phyloP scores from a whole-genome alignment of 2,329 filamentous ascomycete species.

The Colletotrichum nymphaeae region DNA sequence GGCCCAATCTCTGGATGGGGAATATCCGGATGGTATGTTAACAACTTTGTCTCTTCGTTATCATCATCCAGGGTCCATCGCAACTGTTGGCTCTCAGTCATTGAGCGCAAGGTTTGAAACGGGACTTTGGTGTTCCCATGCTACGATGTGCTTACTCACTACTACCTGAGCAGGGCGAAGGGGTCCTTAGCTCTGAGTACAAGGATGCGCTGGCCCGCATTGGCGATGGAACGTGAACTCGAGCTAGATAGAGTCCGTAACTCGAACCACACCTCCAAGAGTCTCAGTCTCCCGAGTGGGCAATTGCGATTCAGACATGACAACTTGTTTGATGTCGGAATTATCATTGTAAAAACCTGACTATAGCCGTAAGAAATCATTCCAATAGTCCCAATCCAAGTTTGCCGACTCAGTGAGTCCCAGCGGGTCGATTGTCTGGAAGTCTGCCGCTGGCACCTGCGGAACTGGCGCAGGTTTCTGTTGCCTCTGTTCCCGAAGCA shows the following conservation, averaged over 20 bases:
- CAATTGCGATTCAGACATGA: too few species aligned
- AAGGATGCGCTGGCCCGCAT: not conserved
- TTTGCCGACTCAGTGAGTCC: conserved; percentile 1
- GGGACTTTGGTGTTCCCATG: not conserved
- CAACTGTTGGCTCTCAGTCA: not conserved
- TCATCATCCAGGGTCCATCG: too few species aligned
- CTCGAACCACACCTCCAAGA: too few species aligned
- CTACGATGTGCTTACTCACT: not conserved
- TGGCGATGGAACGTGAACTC: not conserved
- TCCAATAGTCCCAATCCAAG: conserved; percentile 31
- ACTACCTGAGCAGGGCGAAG: not conserved
- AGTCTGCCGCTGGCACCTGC: not conserved
- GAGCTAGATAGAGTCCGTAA: not conserved
- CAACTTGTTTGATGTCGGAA: not conserved
- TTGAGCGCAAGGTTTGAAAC: not conserved
- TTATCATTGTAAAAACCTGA: not conserved
- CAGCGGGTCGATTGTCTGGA: not conserved
- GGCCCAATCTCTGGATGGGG: not conserved
- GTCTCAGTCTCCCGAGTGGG: too few species aligned
- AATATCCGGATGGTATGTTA: not conserved
- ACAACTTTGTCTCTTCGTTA: not conserved
- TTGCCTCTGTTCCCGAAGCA: not conserved
- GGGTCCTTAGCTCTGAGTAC: not conserved
- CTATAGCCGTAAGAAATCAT: conserved; percentile 14
- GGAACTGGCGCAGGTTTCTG: not conserved